A percentile compares a stretch with the other conserved stretches of the same genome.
These are phyloP conservation scores for Exserohilum turcica DNA, from an alignment of 2,329 filamentous ascomycete species.

Conservation along the genomic window DNA sequence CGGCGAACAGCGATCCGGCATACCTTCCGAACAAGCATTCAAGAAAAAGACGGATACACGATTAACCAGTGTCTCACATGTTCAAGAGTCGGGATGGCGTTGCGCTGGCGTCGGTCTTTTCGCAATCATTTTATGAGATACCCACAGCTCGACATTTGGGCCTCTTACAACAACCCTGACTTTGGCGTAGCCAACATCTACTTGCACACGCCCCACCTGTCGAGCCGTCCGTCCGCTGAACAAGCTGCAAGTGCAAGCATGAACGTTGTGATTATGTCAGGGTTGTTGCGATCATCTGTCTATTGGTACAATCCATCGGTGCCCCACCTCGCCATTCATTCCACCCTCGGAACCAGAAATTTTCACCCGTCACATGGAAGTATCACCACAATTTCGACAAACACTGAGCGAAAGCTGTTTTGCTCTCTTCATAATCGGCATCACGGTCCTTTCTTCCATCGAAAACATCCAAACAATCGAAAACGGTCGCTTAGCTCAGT, in stretches of 20 bases:
- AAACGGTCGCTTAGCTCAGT: conserved; percentile 24
- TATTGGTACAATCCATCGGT: background rate
- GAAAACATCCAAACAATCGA: conserved; percentile 11
- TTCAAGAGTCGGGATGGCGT: background rate
- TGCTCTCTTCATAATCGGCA: background rate
- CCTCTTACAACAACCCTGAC: background rate
- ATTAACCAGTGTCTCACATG: background rate
- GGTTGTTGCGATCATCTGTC: background rate
- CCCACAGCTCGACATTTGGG: conserved; percentile 3
- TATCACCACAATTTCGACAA: background rate
- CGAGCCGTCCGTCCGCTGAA: background rate
- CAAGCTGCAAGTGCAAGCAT: background rate
- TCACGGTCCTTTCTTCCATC: background rate
- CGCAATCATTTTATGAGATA: conserved; percentile 3
- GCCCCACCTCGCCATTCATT: conserved; percentile 4
- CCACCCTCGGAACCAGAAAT: conserved; percentile 1
- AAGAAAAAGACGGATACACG: background rate
- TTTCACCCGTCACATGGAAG: background rate
- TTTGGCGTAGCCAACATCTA: background rate
- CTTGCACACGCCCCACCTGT: background rate
- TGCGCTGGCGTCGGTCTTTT: conserved; percentile 3
- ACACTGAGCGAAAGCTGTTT: too few species aligned
- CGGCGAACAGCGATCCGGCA: background rate
- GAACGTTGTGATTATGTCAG: background rate
- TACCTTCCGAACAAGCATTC: background rate